phyloP scores from a whole-genome alignment of 495 filamentous ascomycete species.

The Penicillium parvum region DNA sequence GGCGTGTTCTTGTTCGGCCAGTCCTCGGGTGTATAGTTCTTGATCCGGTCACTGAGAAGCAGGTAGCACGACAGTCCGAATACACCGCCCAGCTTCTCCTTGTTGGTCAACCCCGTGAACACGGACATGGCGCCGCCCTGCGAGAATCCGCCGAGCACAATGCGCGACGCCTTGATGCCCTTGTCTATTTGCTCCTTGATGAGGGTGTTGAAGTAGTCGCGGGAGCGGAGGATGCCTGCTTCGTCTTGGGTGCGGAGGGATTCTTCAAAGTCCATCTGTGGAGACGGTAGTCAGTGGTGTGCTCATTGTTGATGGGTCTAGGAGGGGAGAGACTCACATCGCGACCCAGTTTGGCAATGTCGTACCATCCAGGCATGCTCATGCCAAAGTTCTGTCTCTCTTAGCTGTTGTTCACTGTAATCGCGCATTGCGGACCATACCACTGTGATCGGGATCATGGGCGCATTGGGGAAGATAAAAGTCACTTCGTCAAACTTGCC shows the following conservation, averaged over 20 bases:
- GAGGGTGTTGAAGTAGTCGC: conserved; percentile 70
- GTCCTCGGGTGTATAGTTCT: conserved; percentile 57
- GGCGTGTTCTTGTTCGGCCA: conserved; percentile 73
- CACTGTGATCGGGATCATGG: conserved; percentile 78
- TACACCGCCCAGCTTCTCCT: conserved; percentile 77
- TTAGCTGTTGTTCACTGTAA: not conserved
- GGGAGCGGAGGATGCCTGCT: conserved; percentile 66
- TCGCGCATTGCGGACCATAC: conserved; percentile 43
- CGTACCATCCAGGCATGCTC: conserved; percentile 90
- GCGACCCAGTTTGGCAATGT: conserved; percentile 61
- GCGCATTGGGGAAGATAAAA: conserved; percentile 95
- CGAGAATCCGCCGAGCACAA: conserved; percentile 72
- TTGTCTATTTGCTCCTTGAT: conserved; percentile 78
- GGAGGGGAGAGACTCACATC: conserved; percentile 30
- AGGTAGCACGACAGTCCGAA: conserved; percentile 83
- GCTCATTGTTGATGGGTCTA: not conserved
- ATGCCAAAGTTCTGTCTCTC: conserved; percentile 65
- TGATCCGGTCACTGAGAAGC: conserved; percentile 66
- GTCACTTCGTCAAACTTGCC: conserved; percentile 82
- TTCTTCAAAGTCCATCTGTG: conserved; percentile 46
- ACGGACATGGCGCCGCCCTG: conserved; percentile 59
- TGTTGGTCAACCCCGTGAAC: conserved; percentile 65
- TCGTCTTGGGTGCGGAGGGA: conserved; percentile 64
- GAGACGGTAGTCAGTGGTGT: not conserved
- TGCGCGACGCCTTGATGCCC: conserved; percentile 76